These are phyloP conservation scores for Talaromyces sp. DNA, from an alignment of 2,329 filamentous ascomycete genomes.

Conservation along the genomic window DNA sequence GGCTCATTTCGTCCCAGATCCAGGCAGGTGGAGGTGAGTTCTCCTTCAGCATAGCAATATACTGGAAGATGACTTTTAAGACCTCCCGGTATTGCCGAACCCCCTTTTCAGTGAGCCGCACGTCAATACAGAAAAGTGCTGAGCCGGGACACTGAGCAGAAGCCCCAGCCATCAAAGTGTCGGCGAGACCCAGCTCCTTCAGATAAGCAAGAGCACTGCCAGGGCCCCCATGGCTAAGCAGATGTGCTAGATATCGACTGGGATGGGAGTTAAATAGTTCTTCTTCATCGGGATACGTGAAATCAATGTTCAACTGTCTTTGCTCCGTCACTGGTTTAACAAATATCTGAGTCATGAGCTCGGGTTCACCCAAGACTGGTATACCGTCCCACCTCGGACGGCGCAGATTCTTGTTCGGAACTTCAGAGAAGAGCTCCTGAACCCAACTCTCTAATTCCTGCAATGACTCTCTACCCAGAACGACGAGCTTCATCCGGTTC, in stretches of 20 bases:
- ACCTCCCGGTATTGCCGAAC: too few species aligned
- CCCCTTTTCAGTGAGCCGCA: constrained; percentile 61
- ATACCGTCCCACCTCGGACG: constrained; percentile 43
- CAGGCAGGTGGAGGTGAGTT: constrained; percentile 71
- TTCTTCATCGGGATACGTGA: constrained; percentile 85
- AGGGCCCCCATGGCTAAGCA: constrained; percentile 88
- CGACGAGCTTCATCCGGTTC: too few species aligned
- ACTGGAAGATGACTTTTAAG: constrained; percentile 64
- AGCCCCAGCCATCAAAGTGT: constrained; percentile 71
- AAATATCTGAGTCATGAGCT: constrained; percentile 68
- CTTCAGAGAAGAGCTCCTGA: too few species aligned
- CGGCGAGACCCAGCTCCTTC: constrained; percentile 86
- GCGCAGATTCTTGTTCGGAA: too few species aligned
- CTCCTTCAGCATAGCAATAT: constrained; percentile 79
- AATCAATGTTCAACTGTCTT: constrained; percentile 71
- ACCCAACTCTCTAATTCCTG: too few species aligned
- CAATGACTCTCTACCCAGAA: too few species aligned
- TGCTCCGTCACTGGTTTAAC: constrained; percentile 90
- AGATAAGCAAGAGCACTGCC: constrained; percentile 87
- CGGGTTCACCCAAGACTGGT: constrained; percentile 53
- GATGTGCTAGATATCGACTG: constrained; percentile 77
- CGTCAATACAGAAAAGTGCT: constrained; percentile 71
- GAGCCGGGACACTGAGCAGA: constrained; percentile 74
- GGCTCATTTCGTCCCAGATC: constrained; percentile 90
- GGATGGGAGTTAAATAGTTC: constrained; percentile 73